Conservation (phyloP, 2,329 filamentous ascomycete genomes). For the Diplocarpon mali region DNA sequence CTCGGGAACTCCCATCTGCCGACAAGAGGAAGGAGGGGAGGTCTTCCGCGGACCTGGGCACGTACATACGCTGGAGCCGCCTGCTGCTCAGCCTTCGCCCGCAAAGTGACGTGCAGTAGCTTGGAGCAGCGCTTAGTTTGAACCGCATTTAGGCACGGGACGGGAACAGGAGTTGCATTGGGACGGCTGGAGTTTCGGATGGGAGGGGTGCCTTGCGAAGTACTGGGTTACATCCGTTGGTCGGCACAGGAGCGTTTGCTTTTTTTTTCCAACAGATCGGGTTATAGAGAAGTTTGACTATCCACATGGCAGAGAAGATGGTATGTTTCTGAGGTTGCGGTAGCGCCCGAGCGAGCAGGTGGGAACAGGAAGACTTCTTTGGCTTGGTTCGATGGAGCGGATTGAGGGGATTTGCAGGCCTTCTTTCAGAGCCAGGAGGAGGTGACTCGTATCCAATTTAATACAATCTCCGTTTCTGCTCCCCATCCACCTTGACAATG, state of each 20-base stretch:
- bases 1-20: constrained; percentile 71
- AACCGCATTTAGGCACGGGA: not conserved
- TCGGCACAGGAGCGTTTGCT: not conserved
- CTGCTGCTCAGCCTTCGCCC: constrained; percentile 32
- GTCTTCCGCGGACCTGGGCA: constrained; percentile 68
- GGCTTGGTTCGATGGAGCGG: no score
- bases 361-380: no score
- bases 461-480: no score
- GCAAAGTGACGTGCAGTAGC: not conserved
- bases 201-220: not conserved
- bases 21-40: constrained; percentile 67
- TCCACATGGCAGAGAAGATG: constrained; percentile 12
- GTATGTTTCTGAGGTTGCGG: constrained; percentile 12
- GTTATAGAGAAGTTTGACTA: constrained; percentile 12
- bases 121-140: not conserved
- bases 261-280: constrained; percentile 3
- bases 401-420: no score
- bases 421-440: no score
- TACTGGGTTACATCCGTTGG: not conserved
- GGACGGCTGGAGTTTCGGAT: not conserved
- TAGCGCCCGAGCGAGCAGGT: not conserved
- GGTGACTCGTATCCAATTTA: no score
- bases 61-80: constrained; percentile 73
- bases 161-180: constrained; percentile 1
- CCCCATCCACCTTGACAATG: no score